These are phyloP conservation scores for Kluyveromyces dobzhanskii DNA, from an alignment of 805 yeast genomes.

Conservation along the genomic window DNA sequence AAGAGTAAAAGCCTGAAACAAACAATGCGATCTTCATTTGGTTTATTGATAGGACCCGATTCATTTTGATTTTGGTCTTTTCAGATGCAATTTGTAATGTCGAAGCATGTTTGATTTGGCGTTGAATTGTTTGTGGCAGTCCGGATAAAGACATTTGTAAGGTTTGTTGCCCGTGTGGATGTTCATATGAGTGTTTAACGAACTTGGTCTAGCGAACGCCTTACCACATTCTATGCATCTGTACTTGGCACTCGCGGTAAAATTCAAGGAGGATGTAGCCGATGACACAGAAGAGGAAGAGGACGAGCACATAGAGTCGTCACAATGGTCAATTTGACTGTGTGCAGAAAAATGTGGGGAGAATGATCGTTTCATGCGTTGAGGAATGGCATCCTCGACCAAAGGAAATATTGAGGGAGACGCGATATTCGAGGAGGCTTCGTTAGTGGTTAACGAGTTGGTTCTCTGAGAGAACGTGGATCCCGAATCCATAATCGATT, in stretches of 20 bases:
- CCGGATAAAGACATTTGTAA: slow-evolving; percentile 51
- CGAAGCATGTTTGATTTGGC: slow-evolving; percentile 27
- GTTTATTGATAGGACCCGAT: too few relatives aligned
- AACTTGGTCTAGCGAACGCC: slow-evolving; percentile 80
- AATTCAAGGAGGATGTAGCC: not conserved
- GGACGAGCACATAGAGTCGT: not conserved
- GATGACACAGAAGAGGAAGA: not conserved
- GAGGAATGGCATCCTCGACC: too few relatives aligned
- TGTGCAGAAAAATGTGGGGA: too few relatives aligned
- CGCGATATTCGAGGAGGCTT: too few relatives aligned
- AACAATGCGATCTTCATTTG: too few relatives aligned
- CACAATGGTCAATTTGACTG: too few relatives aligned
- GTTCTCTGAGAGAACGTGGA: too few relatives aligned
- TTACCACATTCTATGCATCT: slow-evolving; percentile 71
- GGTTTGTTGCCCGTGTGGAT: slow-evolving; percentile 90
- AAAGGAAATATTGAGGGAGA: too few relatives aligned
- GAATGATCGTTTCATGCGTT: too few relatives aligned
- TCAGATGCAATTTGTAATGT: slow-evolving; percentile 23
- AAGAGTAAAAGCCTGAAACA: too few relatives aligned
- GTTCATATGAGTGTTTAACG: slow-evolving; percentile 70
- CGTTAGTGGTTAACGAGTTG: too few relatives aligned
- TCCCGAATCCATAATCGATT: too few relatives aligned
- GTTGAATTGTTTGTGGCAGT: slow-evolving; percentile 59
- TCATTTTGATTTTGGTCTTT: not conserved
- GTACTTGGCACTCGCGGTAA: slow-evolving; percentile 11